Conservation (phyloP, 2,329 filamentous ascomycete genomes). For the Didymosphaeria variabile region DNA sequence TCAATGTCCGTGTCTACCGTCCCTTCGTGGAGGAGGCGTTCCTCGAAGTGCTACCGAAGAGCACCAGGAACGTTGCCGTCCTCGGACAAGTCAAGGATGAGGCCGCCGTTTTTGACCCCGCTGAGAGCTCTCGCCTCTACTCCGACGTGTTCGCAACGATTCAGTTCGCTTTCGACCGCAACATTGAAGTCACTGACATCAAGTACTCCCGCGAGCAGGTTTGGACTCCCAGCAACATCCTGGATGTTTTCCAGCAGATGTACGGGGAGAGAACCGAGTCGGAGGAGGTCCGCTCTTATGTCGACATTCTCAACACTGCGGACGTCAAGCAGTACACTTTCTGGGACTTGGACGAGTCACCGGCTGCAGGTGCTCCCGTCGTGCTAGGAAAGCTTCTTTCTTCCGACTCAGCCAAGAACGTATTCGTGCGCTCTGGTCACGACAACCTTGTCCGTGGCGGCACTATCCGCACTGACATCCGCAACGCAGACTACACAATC, state of each 20-base stretch:
- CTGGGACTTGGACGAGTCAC: constrained; percentile 86
- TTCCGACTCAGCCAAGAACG: constrained; percentile 67
- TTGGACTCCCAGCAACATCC: constrained; percentile 67
- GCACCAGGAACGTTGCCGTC: constrained; percentile 79
- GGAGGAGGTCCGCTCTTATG: constrained; percentile 55
- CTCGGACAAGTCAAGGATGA: constrained; percentile 87
- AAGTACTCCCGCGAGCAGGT: constrained; percentile 83
- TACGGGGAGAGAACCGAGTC: constrained; percentile 52
- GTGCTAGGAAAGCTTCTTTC: constrained; percentile 68
- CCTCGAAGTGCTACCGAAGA: constrained; percentile 79
- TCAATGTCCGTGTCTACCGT: constrained; percentile 92
- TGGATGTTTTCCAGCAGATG: constrained; percentile 58
- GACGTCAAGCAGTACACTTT: constrained; percentile 85
- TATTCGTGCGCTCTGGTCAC: constrained; percentile 66
- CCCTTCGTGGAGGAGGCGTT: constrained; percentile 97
- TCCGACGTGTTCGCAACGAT: constrained; percentile 89
- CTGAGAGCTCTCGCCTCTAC: constrained; percentile 85
- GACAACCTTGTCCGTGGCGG: constrained; percentile 78
- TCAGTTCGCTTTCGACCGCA: constrained; percentile 68
- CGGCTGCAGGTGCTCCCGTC: constrained; percentile 70
- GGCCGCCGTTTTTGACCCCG: constrained; percentile 75
- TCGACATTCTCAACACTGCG: constrained; percentile 62
- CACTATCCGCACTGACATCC: constrained; percentile 82
- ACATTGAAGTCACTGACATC: constrained; percentile 77
- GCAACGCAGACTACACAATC: constrained; percentile 81